Base-by-base conservation (phyloP, 2,329 filamentous ascomycete species). In the Orbilia javanica region DNA sequence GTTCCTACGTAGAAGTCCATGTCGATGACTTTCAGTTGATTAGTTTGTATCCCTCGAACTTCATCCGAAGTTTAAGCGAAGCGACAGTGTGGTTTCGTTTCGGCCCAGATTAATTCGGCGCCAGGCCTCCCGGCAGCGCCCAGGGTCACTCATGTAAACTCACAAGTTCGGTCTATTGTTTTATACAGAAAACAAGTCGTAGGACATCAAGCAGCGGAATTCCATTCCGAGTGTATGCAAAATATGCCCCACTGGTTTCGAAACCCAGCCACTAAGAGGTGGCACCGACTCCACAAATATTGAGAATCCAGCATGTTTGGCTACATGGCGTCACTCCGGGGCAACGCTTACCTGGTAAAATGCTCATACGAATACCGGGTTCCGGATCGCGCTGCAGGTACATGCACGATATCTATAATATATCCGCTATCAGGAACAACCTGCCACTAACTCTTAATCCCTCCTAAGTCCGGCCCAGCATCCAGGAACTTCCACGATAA, bases 311-410 rank as follows among this genome's bases (percentile, higher is more conserved):
- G 13, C 55, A 29, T 20, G 34, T 10, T 10, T 4, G n/a, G 42
- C 42, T 18, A 20, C 15, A 44, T 50, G 53, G 57, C 46, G 22
- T 60, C 22, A 62, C 27, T 22, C 63, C 69, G 46, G 57, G 52
- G 29, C 20, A 57, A 42, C 39, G 25, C 10, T 71, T 66, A 77
- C 73, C 73, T 71, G 73, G 73, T 70, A 70, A 71, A 65, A 27
- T 60, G 72, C 72, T 76, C 72, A 76, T 70, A 46, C 65, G 34
- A 29, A 34, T 69, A 46, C 64, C 34, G 18, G 64, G 64, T 55
- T 18, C 46, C 18, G 25, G n/a, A 4, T 62, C 25, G n/a, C 50
- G 44, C 64, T 69, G 64, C 71, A 68, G 64, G 71, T 63, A 75
- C 42, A 44, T 44, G 42, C 20, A 44, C 15, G n/a, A 44, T 44